Percentiles rank a stretch among this genome's conserved stretches.
Conservation (phyloP, 1,139 yeast species). For the Debaryomyces robertsiae region DNA sequence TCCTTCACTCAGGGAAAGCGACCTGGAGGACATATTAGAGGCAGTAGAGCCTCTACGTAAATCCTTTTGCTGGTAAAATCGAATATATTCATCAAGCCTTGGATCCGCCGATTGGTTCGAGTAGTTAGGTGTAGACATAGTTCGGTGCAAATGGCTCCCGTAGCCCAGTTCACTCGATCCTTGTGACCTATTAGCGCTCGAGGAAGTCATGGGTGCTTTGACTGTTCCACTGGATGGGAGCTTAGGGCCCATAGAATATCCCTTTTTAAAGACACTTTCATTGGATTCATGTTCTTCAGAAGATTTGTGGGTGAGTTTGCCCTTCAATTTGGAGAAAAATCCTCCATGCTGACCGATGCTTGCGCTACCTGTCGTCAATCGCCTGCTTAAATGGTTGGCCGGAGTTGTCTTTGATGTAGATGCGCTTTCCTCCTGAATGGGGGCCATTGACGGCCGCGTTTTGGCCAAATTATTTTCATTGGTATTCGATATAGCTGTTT, state of each 20-base stretch:
- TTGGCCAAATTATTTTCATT: conserved; percentile 34
- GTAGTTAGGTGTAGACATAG: conserved; percentile 21
- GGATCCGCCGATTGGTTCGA: conserved; percentile 41
- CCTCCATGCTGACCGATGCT: conserved; percentile 25
- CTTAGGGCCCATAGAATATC: conserved; percentile 14
- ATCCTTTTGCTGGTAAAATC: conserved; percentile 47
- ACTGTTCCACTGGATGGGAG: conserved; percentile 5
- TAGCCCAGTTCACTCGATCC: background rate
- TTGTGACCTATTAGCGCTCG: conserved; percentile 11
- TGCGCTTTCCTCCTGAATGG: conserved; percentile 34
- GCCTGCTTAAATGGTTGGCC: conserved; percentile 10
- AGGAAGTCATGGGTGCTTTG: background rate
- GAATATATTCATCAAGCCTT: conserved; percentile 58
- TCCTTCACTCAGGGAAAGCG: conserved; percentile 15
- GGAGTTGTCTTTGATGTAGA: conserved; percentile 11
- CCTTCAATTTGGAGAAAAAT: conserved; percentile 42
- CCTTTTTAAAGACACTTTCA: conserved; percentile 36
- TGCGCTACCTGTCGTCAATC: conserved; percentile 17
- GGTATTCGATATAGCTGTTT: conserved; percentile 36
- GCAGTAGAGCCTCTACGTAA: conserved; percentile 7
- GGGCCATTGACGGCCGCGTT: conserved; percentile 39
- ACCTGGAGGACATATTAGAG: conserved; percentile 22
- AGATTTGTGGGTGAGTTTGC: conserved; percentile 29
- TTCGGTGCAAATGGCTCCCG: conserved; percentile 15
- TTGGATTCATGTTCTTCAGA: conserved; percentile 10